These are phyloP conservation scores for Blakeslea trispora DNA, from an alignment of 371 early-diverging fungal species.

Conservation along the genomic window DNA sequence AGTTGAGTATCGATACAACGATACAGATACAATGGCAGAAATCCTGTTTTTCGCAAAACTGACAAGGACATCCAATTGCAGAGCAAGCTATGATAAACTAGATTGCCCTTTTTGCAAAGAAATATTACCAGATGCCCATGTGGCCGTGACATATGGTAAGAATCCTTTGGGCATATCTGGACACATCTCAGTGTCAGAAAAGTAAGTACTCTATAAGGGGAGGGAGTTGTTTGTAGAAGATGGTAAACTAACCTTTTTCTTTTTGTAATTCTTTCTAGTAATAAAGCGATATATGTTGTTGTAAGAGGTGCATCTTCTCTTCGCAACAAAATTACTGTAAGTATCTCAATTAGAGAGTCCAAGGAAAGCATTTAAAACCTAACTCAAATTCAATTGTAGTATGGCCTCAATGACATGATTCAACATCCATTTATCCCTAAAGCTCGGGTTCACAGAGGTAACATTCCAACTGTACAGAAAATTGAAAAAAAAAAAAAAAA, in stretches of 20 bases:
- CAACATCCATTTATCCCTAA: conserved; percentile 9
- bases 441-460: conserved; percentile 5
- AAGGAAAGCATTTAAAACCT: background rate
- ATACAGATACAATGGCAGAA: background rate
- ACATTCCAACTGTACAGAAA: too few species aligned
- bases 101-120: conserved; percentile 12
- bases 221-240: too few species aligned
- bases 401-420: background rate
- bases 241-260: conserved; percentile 1
- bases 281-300: conserved; percentile 6
- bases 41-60: background rate
- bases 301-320: conserved; percentile 9
- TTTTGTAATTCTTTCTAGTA: background rate
- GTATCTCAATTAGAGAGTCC: background rate
- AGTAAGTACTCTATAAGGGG: conserved; percentile 3
- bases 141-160: conserved; percentile 4
- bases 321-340: conserved; percentile 4
- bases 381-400: background rate
- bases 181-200: conserved; percentile 4
- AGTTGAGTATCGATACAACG: background rate
- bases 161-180: conserved; percentile 11
- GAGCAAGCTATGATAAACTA: conserved; percentile 9
- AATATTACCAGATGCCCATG: conserved; percentile 13
- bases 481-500: background rate
- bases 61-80: conserved; percentile 13